Conservation (phyloP, 129 eudicot species). For the Helianthus annuus region HanXRQr2.0-SUNRISE NC_035440.2:50173223-50173722, state of each 20-base stretch:
- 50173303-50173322: neutral
- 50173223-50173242: too few relatives aligned
- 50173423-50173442: slow-evolving; percentile 24
- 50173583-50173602: slow-evolving; percentile 2
- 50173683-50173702: slow-evolving; percentile 1
- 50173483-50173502: slow-evolving; percentile 98
- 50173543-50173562: too few relatives aligned
- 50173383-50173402: slow-evolving; percentile 4
- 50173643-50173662: too few relatives aligned
- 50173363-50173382: slow-evolving; percentile 3
- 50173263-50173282: too few relatives aligned
- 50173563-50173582: neutral
- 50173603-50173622: neutral
- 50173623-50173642: too few relatives aligned
- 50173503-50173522: slow-evolving; percentile 59
- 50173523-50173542: neutral
- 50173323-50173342: neutral
- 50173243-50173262: too few relatives aligned
- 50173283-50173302: neutral
- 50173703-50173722: slow-evolving; percentile 20
- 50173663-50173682: neutral
- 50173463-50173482: slow-evolving; percentile 93
- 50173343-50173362: neutral
- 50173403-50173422: slow-evolving; percentile 4
- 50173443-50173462: slow-evolving; percentile 80